Base-by-base conservation (phyloP, 1,284 basidiomycete genomes). In the Ceratobasidium sp. region DNA sequence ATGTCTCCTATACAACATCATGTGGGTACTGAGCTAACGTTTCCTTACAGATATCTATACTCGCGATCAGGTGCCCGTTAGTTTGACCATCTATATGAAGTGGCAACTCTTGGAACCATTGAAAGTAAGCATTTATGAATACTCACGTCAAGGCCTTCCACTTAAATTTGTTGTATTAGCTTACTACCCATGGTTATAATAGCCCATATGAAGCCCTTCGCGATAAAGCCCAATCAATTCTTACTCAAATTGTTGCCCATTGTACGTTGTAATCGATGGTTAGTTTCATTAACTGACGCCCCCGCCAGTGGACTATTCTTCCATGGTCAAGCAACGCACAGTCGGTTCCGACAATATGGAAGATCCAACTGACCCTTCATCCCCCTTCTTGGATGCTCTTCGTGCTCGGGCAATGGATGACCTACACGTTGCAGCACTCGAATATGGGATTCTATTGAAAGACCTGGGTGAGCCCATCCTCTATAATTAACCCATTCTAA, bases 361-460 rank as follows among this genome's bases (percentile, higher is more conserved):
- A 29, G 73, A 75, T 27, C 82, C 84, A 4, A 81, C 76, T 33
- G 89, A 91, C 70, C 79, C 84, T 19, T 87, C 87, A 2, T 85
- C 87, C 46, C 86, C 88, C 13, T 91, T 91, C 80, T 79, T 91
- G 69, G 90, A 91, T 71, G 89, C 90, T 4, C 80, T 91, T 52
- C 79, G 89, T 44, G 89, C 87, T 3, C 86, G 87, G 54, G 90
- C 90, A 5, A 90, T 91, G 88, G 90, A 91, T 74, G 89, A 91
- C 67, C 83, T 91, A 79, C 87, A 88, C 69, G 79, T 85, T 69
- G 90, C 89, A 30, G 88, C 90, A 1, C 77, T 89, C 36, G 89
- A 91, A 73, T 91, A 91, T 72, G 89, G 89, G 11, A 91, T 91
- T 67, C 78, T 88, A 29, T 76, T 91, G 67, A 90, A 90, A 76